Base-by-base conservation (phyloP, 768 basidiomycete genomes). In the Termitomyces sp. region DNA sequence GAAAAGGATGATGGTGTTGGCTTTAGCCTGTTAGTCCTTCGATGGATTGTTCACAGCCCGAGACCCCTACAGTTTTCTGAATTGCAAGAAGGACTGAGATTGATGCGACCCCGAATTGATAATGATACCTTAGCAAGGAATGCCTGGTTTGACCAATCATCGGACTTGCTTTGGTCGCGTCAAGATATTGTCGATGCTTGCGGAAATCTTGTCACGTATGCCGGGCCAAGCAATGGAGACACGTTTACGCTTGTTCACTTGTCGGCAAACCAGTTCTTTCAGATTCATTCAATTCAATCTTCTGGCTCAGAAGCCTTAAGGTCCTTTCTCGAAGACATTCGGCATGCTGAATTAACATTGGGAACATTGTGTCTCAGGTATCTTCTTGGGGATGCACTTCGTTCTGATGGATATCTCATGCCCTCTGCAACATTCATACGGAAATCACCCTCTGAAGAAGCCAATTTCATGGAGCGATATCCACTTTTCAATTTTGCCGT, bases 171-270 rank as follows among this genome's bases (percentile, higher is more conserved):
- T 31, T 58, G 57, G 52, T 53, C 57, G 14, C 57, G 44, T 21
- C 51, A 53, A 42, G 57, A 58, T 21, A 53, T 58, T 42, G 52
- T 58, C 37, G 51, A 58, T n/a, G 45, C 51, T 8, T 58, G 57
- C 16, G 57, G 52, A 5, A 53, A 58, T 23, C 57, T 58, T 17
- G 51, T 58, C 29, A 53, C 32, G 1, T 58, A 58, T 34, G 46
- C 37, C 3, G 45, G 47, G 21, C 19, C 47, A 9, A 51, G 32
- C 11, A 37, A 45, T 8, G 58, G 54, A 37, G 53, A 51, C 11
- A 19, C 49, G 19, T 38, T 59, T 17, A 42, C 6, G 2, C 58
- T 55, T 21, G 25, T 59, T 16, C 58, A 59, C 27, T 49, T 59
- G 29, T 55, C 58, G 5, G 58, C 43, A 6, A 32, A n/a, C 16